phyloP scores from a whole-genome alignment of 2,329 filamentous ascomycete species.

The Ophiostoma ulmi region DNA sequence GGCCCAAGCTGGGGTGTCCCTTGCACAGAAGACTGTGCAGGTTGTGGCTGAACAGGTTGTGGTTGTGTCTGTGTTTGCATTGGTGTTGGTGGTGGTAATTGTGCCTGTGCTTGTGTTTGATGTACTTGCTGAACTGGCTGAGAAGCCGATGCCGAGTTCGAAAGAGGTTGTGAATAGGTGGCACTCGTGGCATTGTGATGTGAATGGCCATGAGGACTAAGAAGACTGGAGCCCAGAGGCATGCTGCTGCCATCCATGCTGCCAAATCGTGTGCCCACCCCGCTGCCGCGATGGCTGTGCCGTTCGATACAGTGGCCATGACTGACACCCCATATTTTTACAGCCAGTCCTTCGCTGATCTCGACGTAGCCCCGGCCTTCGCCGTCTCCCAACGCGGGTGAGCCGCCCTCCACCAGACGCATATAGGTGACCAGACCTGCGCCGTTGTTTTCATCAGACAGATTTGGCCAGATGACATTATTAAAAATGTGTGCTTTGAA shows the following conservation, averaged over 20 bases:
- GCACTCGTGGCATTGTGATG: neutral
- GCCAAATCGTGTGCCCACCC: conserved; percentile 46
- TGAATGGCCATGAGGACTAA: neutral
- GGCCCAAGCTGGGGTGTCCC: conserved; percentile 14
- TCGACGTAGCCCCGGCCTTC: conserved; percentile 79
- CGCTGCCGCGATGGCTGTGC: conserved; percentile 60
- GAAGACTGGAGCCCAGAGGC: neutral
- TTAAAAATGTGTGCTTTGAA: conserved; percentile 97
- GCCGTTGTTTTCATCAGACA: conserved; percentile 92
- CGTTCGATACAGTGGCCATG: conserved; percentile 84
- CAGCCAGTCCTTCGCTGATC: conserved; percentile 80
- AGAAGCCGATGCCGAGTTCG: neutral
- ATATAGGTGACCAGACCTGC: conserved; percentile 89
- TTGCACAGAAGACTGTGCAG: neutral
- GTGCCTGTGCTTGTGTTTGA: neutral
- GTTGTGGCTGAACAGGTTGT: neutral
- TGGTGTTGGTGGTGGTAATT: no score
- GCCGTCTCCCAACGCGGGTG: conserved; percentile 74
- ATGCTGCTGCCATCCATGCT: conserved; percentile 43
- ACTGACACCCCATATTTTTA: conserved; percentile 80
- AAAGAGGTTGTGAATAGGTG: neutral
- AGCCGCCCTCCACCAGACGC: conserved; percentile 81
- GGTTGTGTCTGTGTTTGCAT: neutral
- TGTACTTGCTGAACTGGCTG: neutral
- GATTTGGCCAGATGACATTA: conserved; percentile 94